Evolutionary conservation across 768 basidiomycete species (phyloP).

Genomic region (Russula emetica): DNA sequence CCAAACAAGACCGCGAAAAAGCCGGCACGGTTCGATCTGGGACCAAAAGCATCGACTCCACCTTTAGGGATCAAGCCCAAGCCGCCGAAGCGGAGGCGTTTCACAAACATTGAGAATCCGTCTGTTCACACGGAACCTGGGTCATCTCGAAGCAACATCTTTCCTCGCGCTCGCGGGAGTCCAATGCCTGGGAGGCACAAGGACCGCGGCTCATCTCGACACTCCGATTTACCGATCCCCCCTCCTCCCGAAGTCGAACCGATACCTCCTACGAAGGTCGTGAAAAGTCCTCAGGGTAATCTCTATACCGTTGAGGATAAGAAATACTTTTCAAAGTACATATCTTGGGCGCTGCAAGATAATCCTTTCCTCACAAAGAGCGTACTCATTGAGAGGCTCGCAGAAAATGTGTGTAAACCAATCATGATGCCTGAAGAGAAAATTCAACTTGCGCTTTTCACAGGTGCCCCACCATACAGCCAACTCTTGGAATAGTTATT

Average conservation of each 20-base stretch:
- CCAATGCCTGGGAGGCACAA: background rate
- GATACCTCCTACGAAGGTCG: constrained; percentile 52
- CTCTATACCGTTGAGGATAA: constrained; percentile 65
- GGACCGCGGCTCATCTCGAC: constrained; percentile 7
- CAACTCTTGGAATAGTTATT: constrained; percentile 19
- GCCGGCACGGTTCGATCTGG: constrained; percentile 19
- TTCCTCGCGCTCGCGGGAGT: background rate
- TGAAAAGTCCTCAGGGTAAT: constrained; percentile 46
- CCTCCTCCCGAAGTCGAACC: constrained; percentile 66
- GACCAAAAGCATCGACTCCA: background rate
- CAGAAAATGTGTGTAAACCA: constrained; percentile 47
- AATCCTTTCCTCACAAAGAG: constrained; percentile 50
- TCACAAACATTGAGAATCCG: background rate
- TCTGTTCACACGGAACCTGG: background rate
- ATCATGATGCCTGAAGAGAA: background rate
- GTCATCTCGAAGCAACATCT: constrained; percentile 1
- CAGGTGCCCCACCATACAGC: constrained; percentile 26
- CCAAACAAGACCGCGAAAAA: constrained; percentile 40
- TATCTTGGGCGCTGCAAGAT: constrained; percentile 55
- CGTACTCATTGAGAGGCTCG: constrained; percentile 51
- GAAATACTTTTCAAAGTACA: constrained; percentile 61
- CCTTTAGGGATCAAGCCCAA: background rate
- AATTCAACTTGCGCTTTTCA: background rate
- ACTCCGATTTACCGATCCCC: constrained; percentile 49
- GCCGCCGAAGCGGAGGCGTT: background rate